Evolutionary conservation across 1,284 basidiomycete genomes (phyloP), one percentile per base, ranked within the genome.

Genomic region (Takashimella koratensis): DNA sequence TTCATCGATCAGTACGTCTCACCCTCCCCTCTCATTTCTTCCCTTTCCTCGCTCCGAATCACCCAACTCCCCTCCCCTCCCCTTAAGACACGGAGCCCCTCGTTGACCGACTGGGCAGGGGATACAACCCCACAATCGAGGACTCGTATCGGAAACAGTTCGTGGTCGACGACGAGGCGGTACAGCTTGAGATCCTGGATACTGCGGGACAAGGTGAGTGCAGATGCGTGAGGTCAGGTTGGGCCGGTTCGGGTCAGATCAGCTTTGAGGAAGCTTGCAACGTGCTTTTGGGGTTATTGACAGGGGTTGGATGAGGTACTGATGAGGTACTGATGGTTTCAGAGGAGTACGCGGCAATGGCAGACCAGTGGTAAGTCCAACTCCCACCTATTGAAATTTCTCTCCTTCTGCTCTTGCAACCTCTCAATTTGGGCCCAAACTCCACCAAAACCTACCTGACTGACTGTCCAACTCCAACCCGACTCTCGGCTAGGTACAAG

Each of bases 321-420:
- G n/a, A n/a, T n/a, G n/a, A n/a, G n/a, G n/a, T n/a, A n/a, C n/a
- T n/a, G n/a, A n/a, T n/a, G n/a, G n/a, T n/a, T 36, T 8, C 54
- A 71, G 69, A 71, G 63, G 69, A 71, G 50, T 71, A 68, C 58
- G 65, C 60, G 24, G 79, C 80, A 1, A 81, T 82, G 79, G 74
- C 80, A 39, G 80, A 81, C 64, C 80, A 82, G 60, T 82, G 81
- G 76, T n/a, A n/a, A n/a, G n/a, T n/a, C n/a, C n/a, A n/a, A n/a
- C n/a, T n/a, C n/a, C n/a, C n/a, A n/a, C n/a, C n/a, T n/a, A n/a
- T n/a, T n/a, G n/a, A n/a, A n/a, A n/a, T n/a, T n/a, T n/a, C n/a
- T n/a, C n/a, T n/a, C n/a, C n/a, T n/a, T n/a, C n/a, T n/a, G n/a
- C n/a, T n/a, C n/a, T n/a, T n/a, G n/a, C n/a, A n/a, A n/a, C n/a